Base-by-base conservation (phyloP, 169 alveolate genomes). In the Cryptosporidium meleagridis region DNA sequence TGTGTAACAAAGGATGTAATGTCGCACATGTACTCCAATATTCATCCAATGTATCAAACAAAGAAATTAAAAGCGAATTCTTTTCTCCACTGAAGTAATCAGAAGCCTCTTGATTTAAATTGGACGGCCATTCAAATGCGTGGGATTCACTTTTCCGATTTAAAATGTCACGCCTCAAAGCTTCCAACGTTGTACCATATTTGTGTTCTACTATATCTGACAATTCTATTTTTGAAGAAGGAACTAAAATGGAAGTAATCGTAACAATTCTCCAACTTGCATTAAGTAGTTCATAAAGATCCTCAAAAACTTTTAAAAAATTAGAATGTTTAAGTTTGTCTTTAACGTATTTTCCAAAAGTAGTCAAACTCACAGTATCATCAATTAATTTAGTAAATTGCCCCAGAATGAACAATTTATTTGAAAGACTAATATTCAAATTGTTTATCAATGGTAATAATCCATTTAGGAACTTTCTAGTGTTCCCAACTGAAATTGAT, bases 401-500 rank as follows among this genome's bases (percentile, higher is more conserved):
- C 31, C 80, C 72, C 7, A 61, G 31, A 23, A 41, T 10, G 21
- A 62, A 53, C 23, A 80, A 23, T 39, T 65, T 62, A 44, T 80
- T 80, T 61, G 55, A 12, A n/a, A 80, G 68, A 18, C 41, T 62
- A 23, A 1, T 39, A 37, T 44, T n/a, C 33, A 80, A 45, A 48
- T 80, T 80, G 7, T 23, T 31, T 45, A 51, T 29, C 6, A 80
- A 33, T 37, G 89, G 89, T 16, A 65, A 9, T 35, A 80, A 44
- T 21, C 68, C 68, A 39, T 62, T 41, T 14, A 80, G 75, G 67
- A 80, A 80, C 53, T 80, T 80, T 80, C 89, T 12, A 29, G 89
- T 80, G 41, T 80, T 80, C 31, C 89, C 89, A n/a, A 80, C 89
- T n/a, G 89, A 80, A 23, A 80, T 80, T 59, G 89, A 80, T 3